Percentiles rank a stretch among this genome's conserved stretches.
Conservation (phyloP, 2,329 filamentous ascomycete genomes). For the Diaporthe batatas region DNA sequence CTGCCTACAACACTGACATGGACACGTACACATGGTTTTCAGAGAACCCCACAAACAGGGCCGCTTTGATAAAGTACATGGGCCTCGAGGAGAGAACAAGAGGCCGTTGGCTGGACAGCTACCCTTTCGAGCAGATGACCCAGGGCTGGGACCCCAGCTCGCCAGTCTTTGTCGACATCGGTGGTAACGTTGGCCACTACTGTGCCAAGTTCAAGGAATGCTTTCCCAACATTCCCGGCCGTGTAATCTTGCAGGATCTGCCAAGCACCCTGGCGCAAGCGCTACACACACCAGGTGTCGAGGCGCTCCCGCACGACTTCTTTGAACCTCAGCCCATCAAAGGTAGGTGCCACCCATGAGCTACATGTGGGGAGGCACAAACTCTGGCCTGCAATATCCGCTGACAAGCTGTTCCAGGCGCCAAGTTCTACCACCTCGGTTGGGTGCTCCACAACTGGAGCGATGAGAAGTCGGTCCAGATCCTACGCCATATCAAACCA, state of each 20-base stretch:
- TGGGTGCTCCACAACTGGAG: conserved; percentile 2
- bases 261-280: background rate
- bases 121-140: background rate
- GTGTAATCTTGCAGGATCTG: conserved; percentile 4
- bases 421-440: conserved; percentile 3
- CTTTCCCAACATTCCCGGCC: background rate
- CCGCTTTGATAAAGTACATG: background rate
- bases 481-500: background rate
- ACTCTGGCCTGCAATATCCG: background rate
- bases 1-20: background rate
- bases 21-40: background rate
- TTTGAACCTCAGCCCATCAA: background rate
- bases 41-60: background rate
- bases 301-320: background rate
- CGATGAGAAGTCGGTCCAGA: background rate
- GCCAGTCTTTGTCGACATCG: background rate
- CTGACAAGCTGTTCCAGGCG: background rate
- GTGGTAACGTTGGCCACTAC: background rate
- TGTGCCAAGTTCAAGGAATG: conserved; percentile 1
- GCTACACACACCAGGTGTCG: background rate
- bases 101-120: background rate
- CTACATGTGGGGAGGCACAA: background rate
- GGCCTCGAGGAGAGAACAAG: background rate
- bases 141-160: background rate
- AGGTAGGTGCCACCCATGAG: background rate